Conservation (phyloP, 108 stramenopile genomes). For the Nitzschia palea region DNA sequence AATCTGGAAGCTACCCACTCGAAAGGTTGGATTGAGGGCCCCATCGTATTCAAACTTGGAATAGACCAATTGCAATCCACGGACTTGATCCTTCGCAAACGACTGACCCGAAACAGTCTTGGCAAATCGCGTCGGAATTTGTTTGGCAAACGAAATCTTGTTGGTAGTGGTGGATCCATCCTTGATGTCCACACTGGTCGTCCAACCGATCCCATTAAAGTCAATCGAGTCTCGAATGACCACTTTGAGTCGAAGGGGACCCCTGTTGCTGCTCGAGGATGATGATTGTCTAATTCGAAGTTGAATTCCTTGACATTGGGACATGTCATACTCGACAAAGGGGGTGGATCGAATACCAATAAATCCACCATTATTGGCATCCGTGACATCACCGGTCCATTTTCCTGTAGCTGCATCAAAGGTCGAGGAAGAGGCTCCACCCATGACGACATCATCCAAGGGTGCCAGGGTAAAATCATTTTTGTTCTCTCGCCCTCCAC, state of each 20-base stretch:
- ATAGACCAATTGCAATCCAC: slow-evolving; percentile 71
- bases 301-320: slow-evolving; percentile 62
- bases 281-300: slow-evolving; percentile 22
- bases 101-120: slow-evolving; percentile 39
- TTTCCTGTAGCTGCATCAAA: slow-evolving; percentile 61
- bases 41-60: slow-evolving; percentile 87
- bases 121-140: slow-evolving; percentile 72
- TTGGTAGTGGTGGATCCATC: background rate
- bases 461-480: slow-evolving; percentile 63
- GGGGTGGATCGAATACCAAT: slow-evolving; percentile 80
- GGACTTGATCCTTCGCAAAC: slow-evolving; percentile 49
- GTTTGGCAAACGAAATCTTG: slow-evolving; percentile 60
- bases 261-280: slow-evolving; percentile 20
- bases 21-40: slow-evolving; percentile 36
- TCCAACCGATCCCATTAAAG: slow-evolving; percentile 86
- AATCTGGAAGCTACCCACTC: slow-evolving; percentile 33
- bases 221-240: slow-evolving; percentile 72
- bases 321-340: slow-evolving; percentile 53
- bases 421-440: slow-evolving; percentile 70
- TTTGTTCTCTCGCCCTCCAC: slow-evolving; percentile 13
- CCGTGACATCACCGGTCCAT: slow-evolving; percentile 78
- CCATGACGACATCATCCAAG: slow-evolving; percentile 87
- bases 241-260: slow-evolving; percentile 55
- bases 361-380: slow-evolving; percentile 85
- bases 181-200: slow-evolving; percentile 49